Conservation (phyloP, 129 eudicot species). For the Tanacetum coccineum region DNA sequence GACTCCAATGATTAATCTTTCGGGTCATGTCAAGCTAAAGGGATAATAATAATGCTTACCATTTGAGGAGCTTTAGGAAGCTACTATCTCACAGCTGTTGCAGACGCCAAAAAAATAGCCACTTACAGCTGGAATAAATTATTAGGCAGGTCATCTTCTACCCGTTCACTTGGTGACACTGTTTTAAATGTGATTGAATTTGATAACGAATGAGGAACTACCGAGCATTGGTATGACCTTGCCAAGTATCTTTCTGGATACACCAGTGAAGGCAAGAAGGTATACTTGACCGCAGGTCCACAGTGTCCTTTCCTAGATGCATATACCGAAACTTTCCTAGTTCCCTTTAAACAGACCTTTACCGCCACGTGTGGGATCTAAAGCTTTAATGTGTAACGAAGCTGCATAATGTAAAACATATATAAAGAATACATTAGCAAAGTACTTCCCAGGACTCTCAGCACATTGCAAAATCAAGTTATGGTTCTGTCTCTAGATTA, state of each 20-base stretch:
- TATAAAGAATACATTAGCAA: no score
- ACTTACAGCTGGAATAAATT: conserved; percentile 29
- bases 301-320: no score
- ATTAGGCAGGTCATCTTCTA: conserved; percentile 24
- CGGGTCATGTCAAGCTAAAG: neutral
- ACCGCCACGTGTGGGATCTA: no score
- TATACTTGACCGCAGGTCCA: no score
- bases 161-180: conserved; percentile 25
- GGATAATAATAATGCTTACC: conserved; percentile 28
- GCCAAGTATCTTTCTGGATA: conserved; percentile 21
- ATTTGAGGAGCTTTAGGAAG: neutral
- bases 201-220: conserved; percentile 37
- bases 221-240: conserved; percentile 35
- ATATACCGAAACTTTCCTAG: no score
- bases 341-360: no score
- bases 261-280: conserved; percentile 5
- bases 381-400: no score
- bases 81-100: conserved; percentile 21
- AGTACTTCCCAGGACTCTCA: no score
- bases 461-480: no score
- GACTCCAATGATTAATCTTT: no score
- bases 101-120: conserved; percentile 21
- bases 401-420: no score
- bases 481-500: no score
- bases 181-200: conserved; percentile 29